These are phyloP conservation scores for Dianthus caryophyllus DNA, from an alignment of 148 eudicot genomes.

Conservation along the genomic window DNA sequence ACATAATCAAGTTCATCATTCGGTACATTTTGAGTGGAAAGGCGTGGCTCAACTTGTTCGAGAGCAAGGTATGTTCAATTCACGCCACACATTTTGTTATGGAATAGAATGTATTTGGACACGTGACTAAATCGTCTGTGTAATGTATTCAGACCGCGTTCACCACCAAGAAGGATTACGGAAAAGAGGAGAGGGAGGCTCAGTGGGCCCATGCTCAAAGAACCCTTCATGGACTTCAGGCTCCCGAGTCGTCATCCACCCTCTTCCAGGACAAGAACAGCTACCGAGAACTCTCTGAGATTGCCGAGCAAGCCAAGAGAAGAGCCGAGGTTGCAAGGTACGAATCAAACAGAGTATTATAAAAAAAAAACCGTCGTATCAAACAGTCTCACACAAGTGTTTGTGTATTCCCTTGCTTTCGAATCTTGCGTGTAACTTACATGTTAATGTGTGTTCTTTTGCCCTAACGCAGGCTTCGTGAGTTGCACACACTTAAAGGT, in stretches of 20 bases:
- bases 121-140: not conserved
- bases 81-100: not conserved
- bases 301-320: constrained; percentile 89
- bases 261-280: constrained; percentile 64
- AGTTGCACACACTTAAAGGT: constrained; percentile 87
- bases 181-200: constrained; percentile 92
- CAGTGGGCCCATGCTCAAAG: constrained; percentile 95
- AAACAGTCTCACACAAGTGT: not conserved
- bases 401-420: not conserved
- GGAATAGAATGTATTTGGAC: not conserved
- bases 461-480: constrained; percentile 57
- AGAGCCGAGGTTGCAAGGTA: constrained; percentile 94
- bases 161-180: constrained; percentile 82
- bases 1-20: constrained; percentile 66
- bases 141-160: constrained; percentile 53
- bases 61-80: constrained; percentile 64
- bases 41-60: constrained; percentile 82
- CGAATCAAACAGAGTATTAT: no score
- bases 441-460: not conserved
- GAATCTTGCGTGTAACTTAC: not conserved
- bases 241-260: constrained; percentile 47
- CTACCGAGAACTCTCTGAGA: constrained; percentile 80
- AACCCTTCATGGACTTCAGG: constrained; percentile 81
- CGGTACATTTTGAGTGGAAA: constrained; percentile 89
- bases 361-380: not conserved